Conservation (phyloP, 441 rosid species). For the Erodium trifolium region DNA sequence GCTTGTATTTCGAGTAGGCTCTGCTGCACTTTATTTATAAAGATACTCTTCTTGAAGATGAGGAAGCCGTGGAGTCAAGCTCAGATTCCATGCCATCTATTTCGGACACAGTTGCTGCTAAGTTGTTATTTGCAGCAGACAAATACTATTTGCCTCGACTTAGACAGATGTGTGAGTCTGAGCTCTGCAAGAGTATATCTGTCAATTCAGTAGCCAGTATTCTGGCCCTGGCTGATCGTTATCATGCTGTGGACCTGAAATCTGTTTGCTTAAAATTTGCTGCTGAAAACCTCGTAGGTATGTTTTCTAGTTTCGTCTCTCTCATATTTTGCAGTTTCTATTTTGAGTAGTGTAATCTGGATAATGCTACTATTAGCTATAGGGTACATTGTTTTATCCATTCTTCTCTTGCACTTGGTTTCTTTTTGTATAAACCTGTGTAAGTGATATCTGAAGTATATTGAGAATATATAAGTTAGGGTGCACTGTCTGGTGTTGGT, state of each 20-base stretch:
- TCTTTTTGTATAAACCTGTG: neutral
- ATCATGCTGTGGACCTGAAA: slow-evolving; percentile 74
- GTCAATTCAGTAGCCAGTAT: slow-evolving; percentile 78
- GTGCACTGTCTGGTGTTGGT: neutral
- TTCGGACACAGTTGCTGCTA: slow-evolving; percentile 50
- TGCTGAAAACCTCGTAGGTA: slow-evolving; percentile 64
- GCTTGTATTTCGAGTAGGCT: slow-evolving; percentile 41
- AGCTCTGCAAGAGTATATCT: slow-evolving; percentile 71
- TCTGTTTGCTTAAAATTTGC: slow-evolving; percentile 74
- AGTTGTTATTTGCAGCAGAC: slow-evolving; percentile 85
- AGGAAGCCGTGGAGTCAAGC: slow-evolving; percentile 48
- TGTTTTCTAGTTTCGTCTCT: slow-evolving; percentile 2
- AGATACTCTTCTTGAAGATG: slow-evolving; percentile 68
- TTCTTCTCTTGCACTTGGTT: neutral
- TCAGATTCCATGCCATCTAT: slow-evolving; percentile 25
- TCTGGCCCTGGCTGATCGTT: slow-evolving; percentile 79
- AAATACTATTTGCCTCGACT: slow-evolving; percentile 79
- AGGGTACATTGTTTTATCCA: slow-evolving; percentile 3
- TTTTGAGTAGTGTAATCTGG: slow-evolving; percentile 12
- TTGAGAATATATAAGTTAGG: neutral
- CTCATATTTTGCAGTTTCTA: neutral
- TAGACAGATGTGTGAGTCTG: slow-evolving; percentile 54
- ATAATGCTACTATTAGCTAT: neutral
- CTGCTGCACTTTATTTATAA: slow-evolving; percentile 78
- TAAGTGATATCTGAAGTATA: neutral